Percentiles rank a stretch among this genome's conserved stretches.
These are phyloP conservation scores for Silybum marianum DNA, from an alignment of 129 eudicot genomes.

Conservation along the genomic window DNA sequence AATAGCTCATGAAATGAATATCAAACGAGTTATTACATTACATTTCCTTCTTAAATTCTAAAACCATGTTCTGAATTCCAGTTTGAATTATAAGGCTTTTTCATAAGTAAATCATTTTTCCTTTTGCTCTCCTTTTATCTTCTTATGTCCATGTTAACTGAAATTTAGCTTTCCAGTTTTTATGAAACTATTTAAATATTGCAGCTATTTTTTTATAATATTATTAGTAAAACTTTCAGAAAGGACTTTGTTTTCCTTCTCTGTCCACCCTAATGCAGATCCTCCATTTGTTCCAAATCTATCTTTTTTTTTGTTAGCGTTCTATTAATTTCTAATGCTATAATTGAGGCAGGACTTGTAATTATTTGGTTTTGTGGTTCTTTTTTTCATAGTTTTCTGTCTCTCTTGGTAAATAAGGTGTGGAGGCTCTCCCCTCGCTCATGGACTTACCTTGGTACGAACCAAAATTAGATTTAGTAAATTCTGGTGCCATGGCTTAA, in stretches of 20 bases:
- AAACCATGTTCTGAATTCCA: neutral
- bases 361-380: neutral
- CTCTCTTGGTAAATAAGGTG: no score
- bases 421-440: slow-evolving; percentile 99
- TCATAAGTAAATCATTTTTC: neutral
- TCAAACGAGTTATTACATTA: neutral
- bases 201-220: no score
- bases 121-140: neutral
- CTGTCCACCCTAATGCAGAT: neutral
- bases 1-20: neutral
- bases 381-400: no score
- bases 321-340: neutral
- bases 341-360: neutral
- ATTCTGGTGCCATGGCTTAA: neutral
- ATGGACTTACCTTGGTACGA: slow-evolving; percentile 93
- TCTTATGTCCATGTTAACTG: neutral
- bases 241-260: neutral
- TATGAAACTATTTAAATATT: no score
- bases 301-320: neutral
- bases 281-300: neutral
- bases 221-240: no score
- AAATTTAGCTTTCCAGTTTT: no score
- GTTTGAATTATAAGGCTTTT: neutral
- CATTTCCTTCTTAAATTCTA: neutral
- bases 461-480: neutral